These are phyloP conservation scores for Umbilicaria muhlenbergii DNA, from an alignment of 495 filamentous ascomycete species.

Conservation along the genomic window DNA sequence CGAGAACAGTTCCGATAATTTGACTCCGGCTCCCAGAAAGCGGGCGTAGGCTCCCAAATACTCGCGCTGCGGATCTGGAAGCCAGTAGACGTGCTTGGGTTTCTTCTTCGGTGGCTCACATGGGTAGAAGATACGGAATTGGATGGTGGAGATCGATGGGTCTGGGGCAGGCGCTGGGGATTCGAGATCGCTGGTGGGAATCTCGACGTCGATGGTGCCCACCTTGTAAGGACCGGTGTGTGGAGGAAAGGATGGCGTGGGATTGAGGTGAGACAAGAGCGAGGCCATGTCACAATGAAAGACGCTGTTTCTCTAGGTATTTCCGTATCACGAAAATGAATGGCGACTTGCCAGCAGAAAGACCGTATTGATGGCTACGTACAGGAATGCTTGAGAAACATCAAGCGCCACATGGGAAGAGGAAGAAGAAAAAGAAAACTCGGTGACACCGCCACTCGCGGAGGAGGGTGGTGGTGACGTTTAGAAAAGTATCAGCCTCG, in stretches of 20 bases:
- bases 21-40: constrained; percentile 43
- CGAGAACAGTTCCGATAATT: constrained; percentile 42
- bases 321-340: too few species aligned
- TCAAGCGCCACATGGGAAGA: too few species aligned
- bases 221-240: constrained; percentile 61
- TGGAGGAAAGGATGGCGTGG: constrained; percentile 42
- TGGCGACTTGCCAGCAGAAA: too few species aligned
- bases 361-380: too few species aligned
- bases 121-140: constrained; percentile 66
- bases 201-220: constrained; percentile 59
- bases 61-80: constrained; percentile 54
- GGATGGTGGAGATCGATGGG: constrained; percentile 42
- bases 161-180: constrained; percentile 33
- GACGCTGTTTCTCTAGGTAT: too few species aligned
- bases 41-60: constrained; percentile 51
- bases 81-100: constrained; percentile 40
- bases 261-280: constrained; percentile 9
- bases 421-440: too few species aligned
- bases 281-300: neutral
- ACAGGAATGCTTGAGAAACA: too few species aligned
- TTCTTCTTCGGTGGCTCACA: constrained; percentile 27
- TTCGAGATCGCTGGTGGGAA: constrained; percentile 44
- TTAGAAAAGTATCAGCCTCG: too few species aligned
- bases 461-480: too few species aligned
- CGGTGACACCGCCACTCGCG: too few species aligned